A percentile compares a stretch with the other conserved stretches of the same genome.
Conservation (phyloP, 495 filamentous ascomycete genomes). For the Neurospora africana region DNA sequence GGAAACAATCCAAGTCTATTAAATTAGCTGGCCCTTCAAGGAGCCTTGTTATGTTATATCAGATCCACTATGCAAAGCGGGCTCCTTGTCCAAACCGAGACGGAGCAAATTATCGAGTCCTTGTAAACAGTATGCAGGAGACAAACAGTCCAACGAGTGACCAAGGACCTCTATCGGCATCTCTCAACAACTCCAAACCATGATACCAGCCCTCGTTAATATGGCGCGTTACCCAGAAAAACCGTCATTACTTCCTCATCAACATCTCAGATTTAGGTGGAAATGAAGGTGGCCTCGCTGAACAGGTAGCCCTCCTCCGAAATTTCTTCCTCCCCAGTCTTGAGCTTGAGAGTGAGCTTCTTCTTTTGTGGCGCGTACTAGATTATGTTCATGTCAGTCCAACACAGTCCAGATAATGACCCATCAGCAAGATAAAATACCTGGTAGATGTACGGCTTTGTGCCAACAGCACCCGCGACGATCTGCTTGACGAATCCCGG, state of each 20-base stretch:
- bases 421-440: conserved; percentile 28
- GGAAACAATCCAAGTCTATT: neutral
- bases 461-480: conserved; percentile 74
- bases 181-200: conserved; percentile 9
- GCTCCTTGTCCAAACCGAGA: neutral
- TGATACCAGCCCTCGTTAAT: neutral
- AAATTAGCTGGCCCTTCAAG: neutral
- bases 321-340: conserved; percentile 65
- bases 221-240: conserved; percentile 3
- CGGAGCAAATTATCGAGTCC: conserved; percentile 1
- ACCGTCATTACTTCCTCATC: neutral
- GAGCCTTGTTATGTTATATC: neutral
- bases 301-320: conserved; percentile 70
- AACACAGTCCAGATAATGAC: neutral
- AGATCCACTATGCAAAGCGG: neutral
- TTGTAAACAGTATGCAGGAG: conserved; percentile 1
- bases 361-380: conserved; percentile 53
- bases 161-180: neutral
- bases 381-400: neutral
- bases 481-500: conserved; percentile 91
- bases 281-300: conserved; percentile 89
- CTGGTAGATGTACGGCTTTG: conserved; percentile 96
- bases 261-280: conserved; percentile 19
- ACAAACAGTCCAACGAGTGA: conserved; percentile 2
- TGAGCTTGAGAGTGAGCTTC: conserved; percentile 62